Conservation (phyloP, 768 basidiomycete genomes). For the Russula sp. region DNA sequence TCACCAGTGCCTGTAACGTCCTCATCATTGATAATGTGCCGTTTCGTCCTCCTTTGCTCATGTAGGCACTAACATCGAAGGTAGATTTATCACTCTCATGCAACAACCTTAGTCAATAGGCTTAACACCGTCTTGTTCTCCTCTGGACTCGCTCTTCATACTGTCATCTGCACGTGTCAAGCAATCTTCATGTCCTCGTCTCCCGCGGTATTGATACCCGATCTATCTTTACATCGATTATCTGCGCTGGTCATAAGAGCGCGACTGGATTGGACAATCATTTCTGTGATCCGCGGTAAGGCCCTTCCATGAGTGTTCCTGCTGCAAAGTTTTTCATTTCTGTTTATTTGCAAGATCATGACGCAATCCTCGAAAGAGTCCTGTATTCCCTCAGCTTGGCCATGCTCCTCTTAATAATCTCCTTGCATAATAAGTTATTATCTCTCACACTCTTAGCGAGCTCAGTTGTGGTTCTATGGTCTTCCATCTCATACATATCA, state of each 20-base stretch:
- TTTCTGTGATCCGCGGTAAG: constrained; percentile 17
- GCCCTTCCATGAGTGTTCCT: neutral
- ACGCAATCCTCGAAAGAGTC: constrained; percentile 26
- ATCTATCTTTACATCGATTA: constrained; percentile 25
- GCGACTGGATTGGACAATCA: constrained; percentile 8
- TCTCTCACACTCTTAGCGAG: constrained; percentile 22
- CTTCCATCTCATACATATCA: constrained; percentile 20
- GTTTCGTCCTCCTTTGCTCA: neutral
- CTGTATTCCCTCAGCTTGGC: constrained; percentile 23
- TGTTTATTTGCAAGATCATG: constrained; percentile 25
- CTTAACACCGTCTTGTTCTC: constrained; percentile 21
- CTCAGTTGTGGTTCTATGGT: constrained; percentile 22
- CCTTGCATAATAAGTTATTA: constrained; percentile 8
- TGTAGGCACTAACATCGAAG: neutral
- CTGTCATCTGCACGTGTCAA: constrained; percentile 18
- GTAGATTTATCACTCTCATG: constrained; percentile 21
- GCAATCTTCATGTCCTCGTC: constrained; percentile 1
- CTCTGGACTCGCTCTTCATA: constrained; percentile 23
- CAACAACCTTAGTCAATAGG: constrained; percentile 3
- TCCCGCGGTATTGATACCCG: constrained; percentile 12
- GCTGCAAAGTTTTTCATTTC: neutral
- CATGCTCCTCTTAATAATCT: constrained; percentile 20
- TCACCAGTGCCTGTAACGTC: constrained; percentile 6
- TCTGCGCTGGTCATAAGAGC: neutral
- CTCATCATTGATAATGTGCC: constrained; percentile 6